Conservation (phyloP, 345 rosid species). For the Gossypium herbaceum region DNA sequence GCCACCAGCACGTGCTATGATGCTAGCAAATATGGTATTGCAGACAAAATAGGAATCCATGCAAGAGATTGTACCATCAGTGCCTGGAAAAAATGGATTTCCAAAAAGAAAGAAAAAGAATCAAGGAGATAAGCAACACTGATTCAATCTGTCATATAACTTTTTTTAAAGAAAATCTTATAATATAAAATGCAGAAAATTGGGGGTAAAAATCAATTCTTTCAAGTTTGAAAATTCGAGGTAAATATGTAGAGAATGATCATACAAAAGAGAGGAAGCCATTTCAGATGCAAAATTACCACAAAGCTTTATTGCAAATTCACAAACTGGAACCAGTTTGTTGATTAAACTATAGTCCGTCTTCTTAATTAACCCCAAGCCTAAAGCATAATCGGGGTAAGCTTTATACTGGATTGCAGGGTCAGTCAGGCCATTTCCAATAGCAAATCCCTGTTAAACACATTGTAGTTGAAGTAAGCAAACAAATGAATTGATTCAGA, state of each 20-base stretch:
- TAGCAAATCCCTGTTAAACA: constrained; percentile 81
- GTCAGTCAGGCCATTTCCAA: constrained; percentile 96
- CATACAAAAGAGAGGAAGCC: background rate
- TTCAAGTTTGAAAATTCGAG: constrained; percentile 1
- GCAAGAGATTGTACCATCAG: constrained; percentile 91
- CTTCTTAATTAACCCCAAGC: constrained; percentile 69
- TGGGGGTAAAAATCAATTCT: constrained; percentile 9
- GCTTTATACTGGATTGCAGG: constrained; percentile 92
- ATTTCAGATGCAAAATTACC: constrained; percentile 35
- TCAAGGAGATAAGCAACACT: background rate
- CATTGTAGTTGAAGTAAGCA: background rate
- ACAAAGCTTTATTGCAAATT: constrained; percentile 83
- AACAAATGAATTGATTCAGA: background rate
- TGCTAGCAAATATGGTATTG: constrained; percentile 70
- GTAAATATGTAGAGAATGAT: background rate
- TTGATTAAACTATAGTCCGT: constrained; percentile 54
- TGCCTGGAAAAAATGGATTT: constrained; percentile 48
- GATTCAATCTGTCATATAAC: background rate
- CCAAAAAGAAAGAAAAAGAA: background rate
- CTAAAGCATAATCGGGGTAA: constrained; percentile 88
- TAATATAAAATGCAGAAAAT: background rate
- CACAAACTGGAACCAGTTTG: constrained; percentile 84
- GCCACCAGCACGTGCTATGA: constrained; percentile 55
- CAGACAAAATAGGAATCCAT: constrained; percentile 91
- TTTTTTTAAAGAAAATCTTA: background rate